phyloP scores from a whole-genome alignment of 192 early-diverging fungal species.

The Gaertneriomyces semiglobifer region DNA sequence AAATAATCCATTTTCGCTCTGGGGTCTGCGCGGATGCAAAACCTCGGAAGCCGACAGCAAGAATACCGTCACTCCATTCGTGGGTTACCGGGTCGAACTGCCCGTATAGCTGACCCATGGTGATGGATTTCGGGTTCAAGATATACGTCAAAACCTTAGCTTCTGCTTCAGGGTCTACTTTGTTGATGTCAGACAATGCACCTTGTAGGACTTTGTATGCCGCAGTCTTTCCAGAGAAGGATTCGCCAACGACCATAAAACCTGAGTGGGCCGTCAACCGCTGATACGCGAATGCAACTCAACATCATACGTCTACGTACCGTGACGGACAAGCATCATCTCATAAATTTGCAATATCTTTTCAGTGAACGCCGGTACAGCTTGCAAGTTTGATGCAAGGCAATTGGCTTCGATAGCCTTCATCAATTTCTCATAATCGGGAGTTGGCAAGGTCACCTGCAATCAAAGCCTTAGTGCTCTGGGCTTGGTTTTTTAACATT shows the following conservation, averaged over 20 bases:
- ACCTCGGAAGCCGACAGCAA: constrained; percentile 53
- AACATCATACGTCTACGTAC: constrained; percentile 32
- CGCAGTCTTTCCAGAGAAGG: constrained; percentile 55
- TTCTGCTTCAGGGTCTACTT: constrained; percentile 39
- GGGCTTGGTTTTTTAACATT: too few relatives aligned
- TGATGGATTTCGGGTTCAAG: constrained; percentile 62
- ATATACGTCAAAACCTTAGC: constrained; percentile 48
- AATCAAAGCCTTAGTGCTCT: too few relatives aligned
- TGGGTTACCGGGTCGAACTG: constrained; percentile 61
- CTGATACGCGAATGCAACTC: neutral
- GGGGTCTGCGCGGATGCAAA: constrained; percentile 55
- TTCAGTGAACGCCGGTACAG: constrained; percentile 54
- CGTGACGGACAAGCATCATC: constrained; percentile 63
- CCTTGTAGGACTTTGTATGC: constrained; percentile 51
- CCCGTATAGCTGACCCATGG: constrained; percentile 63
- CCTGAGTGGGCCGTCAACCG: constrained; percentile 17
- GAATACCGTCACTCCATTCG: constrained; percentile 62
- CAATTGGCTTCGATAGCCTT: constrained; percentile 45
- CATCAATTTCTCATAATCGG: constrained; percentile 52
- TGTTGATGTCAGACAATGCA: constrained; percentile 51
- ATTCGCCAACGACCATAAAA: constrained; percentile 61
- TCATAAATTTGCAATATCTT: constrained; percentile 62
- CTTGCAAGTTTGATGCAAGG: constrained; percentile 47
- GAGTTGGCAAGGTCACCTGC: constrained; percentile 43
- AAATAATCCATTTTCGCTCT: constrained; percentile 61